A percentile compares a stretch with the other conserved stretches of the same genome.
Evolutionary conservation across 805 yeast species (phyloP).

Genomic region (Nakazawaea wickerhamii): DNA sequence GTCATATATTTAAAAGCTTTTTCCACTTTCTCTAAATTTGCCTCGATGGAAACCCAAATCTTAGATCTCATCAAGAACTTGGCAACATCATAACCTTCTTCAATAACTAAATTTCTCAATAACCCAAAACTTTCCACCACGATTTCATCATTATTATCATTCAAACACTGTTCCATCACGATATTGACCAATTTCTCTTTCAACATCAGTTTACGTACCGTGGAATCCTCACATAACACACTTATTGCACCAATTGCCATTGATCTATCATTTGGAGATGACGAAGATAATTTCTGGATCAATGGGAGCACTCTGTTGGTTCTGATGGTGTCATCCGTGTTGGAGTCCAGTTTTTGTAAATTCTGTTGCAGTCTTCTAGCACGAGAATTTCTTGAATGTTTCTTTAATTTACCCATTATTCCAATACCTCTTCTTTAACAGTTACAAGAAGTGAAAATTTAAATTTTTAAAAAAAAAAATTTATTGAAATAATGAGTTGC

Average conservation of each 20-base stretch:
- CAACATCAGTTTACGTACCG: conserved; percentile 55
- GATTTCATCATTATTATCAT: conserved; percentile 67
- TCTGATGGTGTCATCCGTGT: conserved; percentile 10
- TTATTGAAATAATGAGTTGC: background rate
- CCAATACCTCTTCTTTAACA: background rate
- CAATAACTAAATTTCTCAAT: conserved; percentile 71
- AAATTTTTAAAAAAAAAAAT: conserved; percentile 1
- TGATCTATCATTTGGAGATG: conserved; percentile 65
- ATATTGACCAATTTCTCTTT: conserved; percentile 67
- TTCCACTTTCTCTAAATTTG: conserved; percentile 43
- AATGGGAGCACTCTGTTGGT: conserved; percentile 60
- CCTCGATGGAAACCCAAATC: conserved; percentile 59
- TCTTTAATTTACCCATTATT: conserved; percentile 71
- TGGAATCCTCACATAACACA: conserved; percentile 63
- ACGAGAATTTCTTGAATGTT: conserved; percentile 48
- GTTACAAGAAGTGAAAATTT: background rate
- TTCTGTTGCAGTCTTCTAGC: conserved; percentile 17
- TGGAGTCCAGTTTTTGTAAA: background rate
- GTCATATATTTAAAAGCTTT: conserved; percentile 40
- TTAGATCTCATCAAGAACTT: conserved; percentile 72
- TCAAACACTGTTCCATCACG: conserved; percentile 57
- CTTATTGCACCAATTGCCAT: conserved; percentile 74
- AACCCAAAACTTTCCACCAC: conserved; percentile 79
- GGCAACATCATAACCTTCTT: conserved; percentile 83
- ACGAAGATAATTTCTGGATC: conserved; percentile 55